Evolutionary conservation across 2,329 filamentous ascomycete genomes (phyloP), one percentile per base, ranked within the genome.

Genomic region (Sarocladiaceae sp.): DNA sequence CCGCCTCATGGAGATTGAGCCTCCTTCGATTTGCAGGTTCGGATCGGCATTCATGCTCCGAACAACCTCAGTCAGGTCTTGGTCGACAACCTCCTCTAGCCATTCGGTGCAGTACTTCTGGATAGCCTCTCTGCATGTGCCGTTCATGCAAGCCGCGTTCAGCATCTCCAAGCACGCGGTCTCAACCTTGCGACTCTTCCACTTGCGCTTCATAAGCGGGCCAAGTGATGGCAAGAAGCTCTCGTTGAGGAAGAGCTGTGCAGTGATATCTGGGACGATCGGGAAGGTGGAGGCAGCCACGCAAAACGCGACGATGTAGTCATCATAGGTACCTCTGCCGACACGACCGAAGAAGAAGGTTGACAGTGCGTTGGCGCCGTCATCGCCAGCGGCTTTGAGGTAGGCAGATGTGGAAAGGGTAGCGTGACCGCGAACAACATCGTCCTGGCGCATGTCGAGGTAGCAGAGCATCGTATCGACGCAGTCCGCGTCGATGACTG

Each of bases 261-360:
- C 75, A 2, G 83, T 87, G 33, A 87, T 76, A 45, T 83, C 77
- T 3, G 88, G 85, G 2, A 87, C 80, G 43, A 98, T 77, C 2
- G 93, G 90, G 59, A 98, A 98, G 7, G 94, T 79, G 18, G 83
- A 80, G 2, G 89, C 81, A 5, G 89, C 88, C n/a, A 90, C 89
- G 44, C 90, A 97, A 61, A 96, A 97, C 5, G 90, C 90, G 41
- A 93, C 74, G 45, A 95, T 88, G 52, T 94, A 80, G 62, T 95
- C 88, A 56, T 96, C 90, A 51, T 89, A 87, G 19, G 85, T 91
- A 43, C 82, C 82, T 50, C 83, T 81, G 52, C 76, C 68, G 13
- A 95, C 73, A 44, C 83, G 80, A 13, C 77, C 70, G 44, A 82
- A 82, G 59, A 96, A 85, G 60, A 93, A 91, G 4, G 76, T 75